phyloP scores from a whole-genome alignment of 2,329 filamentous ascomycete genomes.

The Cordyceps fumosorosea region DNA sequence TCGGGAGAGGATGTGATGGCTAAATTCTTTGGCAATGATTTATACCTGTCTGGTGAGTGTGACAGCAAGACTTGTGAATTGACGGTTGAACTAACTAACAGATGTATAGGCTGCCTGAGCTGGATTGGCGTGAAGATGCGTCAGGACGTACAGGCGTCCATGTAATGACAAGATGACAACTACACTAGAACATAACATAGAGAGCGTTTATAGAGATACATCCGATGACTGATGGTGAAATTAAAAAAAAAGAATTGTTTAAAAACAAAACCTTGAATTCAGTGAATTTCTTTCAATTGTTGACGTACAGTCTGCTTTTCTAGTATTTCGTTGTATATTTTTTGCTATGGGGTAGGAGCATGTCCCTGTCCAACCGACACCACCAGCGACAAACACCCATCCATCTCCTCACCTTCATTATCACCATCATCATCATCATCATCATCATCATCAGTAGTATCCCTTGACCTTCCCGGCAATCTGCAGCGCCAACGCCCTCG shows the following conservation, averaged over 20 bases:
- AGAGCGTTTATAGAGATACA: neutral
- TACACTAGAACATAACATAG: neutral
- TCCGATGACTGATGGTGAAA: neutral
- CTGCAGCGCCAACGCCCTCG: constrained; percentile 31
- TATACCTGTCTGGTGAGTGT: constrained; percentile 26
- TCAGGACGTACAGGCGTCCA: neutral
- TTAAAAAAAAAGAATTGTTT: neutral
- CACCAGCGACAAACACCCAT: too few relatives aligned
- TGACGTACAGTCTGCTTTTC: neutral
- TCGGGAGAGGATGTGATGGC: constrained; percentile 57
- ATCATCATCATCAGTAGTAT: neutral
- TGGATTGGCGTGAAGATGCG: neutral
- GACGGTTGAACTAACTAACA: neutral
- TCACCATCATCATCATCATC: too few relatives aligned
- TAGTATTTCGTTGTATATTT: neutral
- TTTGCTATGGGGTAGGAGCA: neutral
- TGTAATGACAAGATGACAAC: neutral
- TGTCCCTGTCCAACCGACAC: too few relatives aligned
- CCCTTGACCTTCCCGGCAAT: constrained; percentile 19
- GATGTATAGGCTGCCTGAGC: neutral
- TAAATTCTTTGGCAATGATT: constrained; percentile 61
- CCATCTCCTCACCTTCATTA: too few relatives aligned
- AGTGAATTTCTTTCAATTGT: neutral
- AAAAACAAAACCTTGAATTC: too few relatives aligned
- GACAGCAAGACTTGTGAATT: neutral